Conservation (phyloP, 2,329 filamentous ascomycete genomes). For the Apiospora phragmitis region DNA sequence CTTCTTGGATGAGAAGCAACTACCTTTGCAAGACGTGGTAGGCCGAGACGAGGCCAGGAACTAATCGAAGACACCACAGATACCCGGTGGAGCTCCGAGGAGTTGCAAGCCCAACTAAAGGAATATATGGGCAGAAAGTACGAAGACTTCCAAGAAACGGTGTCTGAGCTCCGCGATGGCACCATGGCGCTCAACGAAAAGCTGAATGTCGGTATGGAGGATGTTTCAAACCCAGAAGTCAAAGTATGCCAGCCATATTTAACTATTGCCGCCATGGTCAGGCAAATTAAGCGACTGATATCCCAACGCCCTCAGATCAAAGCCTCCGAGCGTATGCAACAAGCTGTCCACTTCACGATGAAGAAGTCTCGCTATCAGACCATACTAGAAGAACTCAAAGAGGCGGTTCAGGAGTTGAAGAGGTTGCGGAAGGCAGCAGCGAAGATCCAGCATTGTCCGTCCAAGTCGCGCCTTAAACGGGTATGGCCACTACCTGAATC, state of each 20-base stretch:
- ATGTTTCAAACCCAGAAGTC: neutral
- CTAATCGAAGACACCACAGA: slow-evolving; percentile 13
- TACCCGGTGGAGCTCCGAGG: slow-evolving; percentile 12
- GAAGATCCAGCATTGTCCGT: slow-evolving; percentile 11
- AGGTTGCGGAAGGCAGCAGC: slow-evolving; percentile 17
- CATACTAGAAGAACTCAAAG: slow-evolving; percentile 14
- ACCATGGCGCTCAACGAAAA: neutral
- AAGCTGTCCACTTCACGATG: slow-evolving; percentile 12
- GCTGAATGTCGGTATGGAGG: neutral
- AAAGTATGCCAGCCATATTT: neutral
- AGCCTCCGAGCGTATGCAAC: neutral
- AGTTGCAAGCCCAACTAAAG: slow-evolving; percentile 1
- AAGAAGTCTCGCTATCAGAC: slow-evolving; percentile 15
- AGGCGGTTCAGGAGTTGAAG: slow-evolving; percentile 18
- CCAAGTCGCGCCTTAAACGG: slow-evolving; percentile 1
- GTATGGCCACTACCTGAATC: slow-evolving; percentile 9
- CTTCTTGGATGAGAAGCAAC: slow-evolving; percentile 20
- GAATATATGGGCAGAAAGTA: slow-evolving; percentile 9
- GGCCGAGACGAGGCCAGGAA: slow-evolving; percentile 15
- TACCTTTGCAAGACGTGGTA: slow-evolving; percentile 17
- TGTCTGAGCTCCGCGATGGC: neutral
- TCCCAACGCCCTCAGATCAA: neutral
- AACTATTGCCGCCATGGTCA: neutral
- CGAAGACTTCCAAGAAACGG: neutral
- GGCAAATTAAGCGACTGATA: neutral